Conservation (phyloP, 2,329 filamentous ascomycete genomes). For the Epicoccum nigrum region DNA sequence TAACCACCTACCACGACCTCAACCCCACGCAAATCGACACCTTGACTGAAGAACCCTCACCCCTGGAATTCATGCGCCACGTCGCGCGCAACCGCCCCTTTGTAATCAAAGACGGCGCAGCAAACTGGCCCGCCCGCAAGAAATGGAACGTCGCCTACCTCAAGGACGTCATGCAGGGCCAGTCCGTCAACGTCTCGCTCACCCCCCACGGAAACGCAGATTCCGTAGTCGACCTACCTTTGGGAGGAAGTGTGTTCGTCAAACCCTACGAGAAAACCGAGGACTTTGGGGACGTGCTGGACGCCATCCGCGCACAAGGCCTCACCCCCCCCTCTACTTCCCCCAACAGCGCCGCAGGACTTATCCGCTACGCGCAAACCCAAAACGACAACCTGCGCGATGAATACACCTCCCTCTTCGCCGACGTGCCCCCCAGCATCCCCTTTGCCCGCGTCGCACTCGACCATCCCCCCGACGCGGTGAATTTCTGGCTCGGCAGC, state of each 20-base stretch:
- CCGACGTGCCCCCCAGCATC: conserved; percentile 67
- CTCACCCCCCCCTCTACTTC: neutral
- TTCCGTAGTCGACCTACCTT: conserved; percentile 67
- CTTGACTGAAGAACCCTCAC: conserved; percentile 68
- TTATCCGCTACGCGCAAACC: conserved; percentile 70
- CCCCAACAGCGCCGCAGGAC: neutral
- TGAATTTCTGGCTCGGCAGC: conserved; percentile 83
- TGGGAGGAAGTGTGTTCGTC: conserved; percentile 61
- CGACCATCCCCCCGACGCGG: conserved; percentile 69
- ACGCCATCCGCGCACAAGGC: conserved; percentile 66
- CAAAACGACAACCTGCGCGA: conserved; percentile 82
- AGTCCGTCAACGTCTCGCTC: conserved; percentile 74
- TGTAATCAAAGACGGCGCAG: conserved; percentile 68
- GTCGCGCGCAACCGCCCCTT: conserved; percentile 78
- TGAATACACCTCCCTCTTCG: conserved; percentile 70
- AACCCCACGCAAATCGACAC: conserved; percentile 67
- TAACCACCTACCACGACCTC: conserved; percentile 75
- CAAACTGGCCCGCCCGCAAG: conserved; percentile 66
- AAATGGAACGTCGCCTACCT: conserved; percentile 70
- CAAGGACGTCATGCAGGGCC: conserved; percentile 58
- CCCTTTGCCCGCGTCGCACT: conserved; percentile 77
- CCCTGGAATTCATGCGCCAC: conserved; percentile 80
- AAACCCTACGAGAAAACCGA: conserved; percentile 74
- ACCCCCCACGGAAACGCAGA: conserved; percentile 72
- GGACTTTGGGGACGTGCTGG: conserved; percentile 66